These are phyloP conservation scores for Geosmithia morbida DNA, from an alignment of 2,329 filamentous ascomycete species.

Conservation along the genomic window DNA sequence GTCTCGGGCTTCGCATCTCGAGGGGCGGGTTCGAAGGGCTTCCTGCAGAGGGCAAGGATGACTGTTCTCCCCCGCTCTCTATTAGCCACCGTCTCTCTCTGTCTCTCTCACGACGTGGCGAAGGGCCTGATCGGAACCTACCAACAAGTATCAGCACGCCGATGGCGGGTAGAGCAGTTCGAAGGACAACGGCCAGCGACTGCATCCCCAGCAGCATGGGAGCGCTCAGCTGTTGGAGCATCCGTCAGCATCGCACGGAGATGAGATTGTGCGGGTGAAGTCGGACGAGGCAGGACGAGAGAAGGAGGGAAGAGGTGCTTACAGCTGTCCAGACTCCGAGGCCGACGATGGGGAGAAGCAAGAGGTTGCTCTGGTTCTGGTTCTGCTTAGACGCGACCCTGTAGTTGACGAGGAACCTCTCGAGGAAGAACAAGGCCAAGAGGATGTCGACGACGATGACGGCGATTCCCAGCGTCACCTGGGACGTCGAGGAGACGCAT, in stretches of 20 bases:
- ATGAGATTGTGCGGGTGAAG: no score
- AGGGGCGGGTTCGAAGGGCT: conserved; percentile 7
- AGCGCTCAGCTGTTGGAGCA: conserved; percentile 27
- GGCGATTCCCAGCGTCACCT: conserved; percentile 28
- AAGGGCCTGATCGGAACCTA: neutral
- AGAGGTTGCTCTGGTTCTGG: conserved; percentile 18
- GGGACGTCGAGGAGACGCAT: conserved; percentile 32
- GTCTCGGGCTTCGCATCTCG: neutral
- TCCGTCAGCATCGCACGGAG: neutral
- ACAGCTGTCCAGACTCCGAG: conserved; percentile 40
- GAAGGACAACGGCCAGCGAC: conserved; percentile 24
- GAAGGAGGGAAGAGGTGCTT: conserved; percentile 8
- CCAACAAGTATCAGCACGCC: conserved; percentile 19
- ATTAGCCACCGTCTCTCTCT: neutral
- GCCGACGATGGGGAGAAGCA: conserved; percentile 25
- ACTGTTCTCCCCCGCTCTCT: neutral
- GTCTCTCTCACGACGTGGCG: no score
- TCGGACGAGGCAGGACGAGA: no score
- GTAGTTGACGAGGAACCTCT: conserved; percentile 12
- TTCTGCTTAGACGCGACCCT: conserved; percentile 7
- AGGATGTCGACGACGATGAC: conserved; percentile 29
- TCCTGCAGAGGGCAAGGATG: neutral
- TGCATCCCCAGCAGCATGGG: conserved; percentile 33
- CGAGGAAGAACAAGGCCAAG: conserved; percentile 25
- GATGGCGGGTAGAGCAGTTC: conserved; percentile 34